A percentile compares a stretch with the other conserved stretches of the same genome.
Conservation (phyloP, 345 rosid species). For the Gossypium turneri region DNA sequence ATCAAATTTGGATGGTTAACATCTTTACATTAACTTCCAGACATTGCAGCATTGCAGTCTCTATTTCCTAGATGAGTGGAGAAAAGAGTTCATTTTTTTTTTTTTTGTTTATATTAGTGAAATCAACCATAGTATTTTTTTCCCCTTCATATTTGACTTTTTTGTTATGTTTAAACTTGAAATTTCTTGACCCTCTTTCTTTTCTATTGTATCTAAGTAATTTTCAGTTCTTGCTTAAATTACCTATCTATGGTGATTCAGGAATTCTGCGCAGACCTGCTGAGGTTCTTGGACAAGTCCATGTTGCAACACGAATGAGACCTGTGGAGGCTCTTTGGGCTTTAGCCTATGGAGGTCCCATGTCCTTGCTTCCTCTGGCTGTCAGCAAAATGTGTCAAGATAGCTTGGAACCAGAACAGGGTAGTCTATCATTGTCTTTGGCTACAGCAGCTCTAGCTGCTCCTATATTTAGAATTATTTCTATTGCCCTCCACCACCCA, state of each 20-base stretch:
- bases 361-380: conserved; percentile 85
- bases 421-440: conserved; percentile 48
- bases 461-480: conserved; percentile 77
- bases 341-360: conserved; percentile 90
- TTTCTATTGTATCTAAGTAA: neutral
- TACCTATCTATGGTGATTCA: conserved; percentile 28
- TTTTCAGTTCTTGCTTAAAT: conserved; percentile 15
- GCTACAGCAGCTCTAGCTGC: conserved; percentile 82
- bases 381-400: conserved; percentile 67
- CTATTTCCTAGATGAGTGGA: neutral
- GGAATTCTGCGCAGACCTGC: conserved; percentile 86
- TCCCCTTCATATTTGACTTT: neutral
- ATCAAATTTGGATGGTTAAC: neutral
- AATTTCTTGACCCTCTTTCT: neutral
- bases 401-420: conserved; percentile 73
- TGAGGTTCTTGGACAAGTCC: conserved; percentile 98
- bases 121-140: neutral
- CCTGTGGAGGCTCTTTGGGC: conserved; percentile 96
- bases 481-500: conserved; percentile 77
- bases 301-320: conserved; percentile 82
- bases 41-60: neutral
- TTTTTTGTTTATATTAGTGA: neutral
- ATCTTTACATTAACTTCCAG: neutral
- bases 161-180: neutral
- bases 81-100: neutral